Percentiles rank a stretch among this genome's conserved stretches.
phyloP scores from a whole-genome alignment of 345 rosid species.

The Passiflora organensis region DNA sequence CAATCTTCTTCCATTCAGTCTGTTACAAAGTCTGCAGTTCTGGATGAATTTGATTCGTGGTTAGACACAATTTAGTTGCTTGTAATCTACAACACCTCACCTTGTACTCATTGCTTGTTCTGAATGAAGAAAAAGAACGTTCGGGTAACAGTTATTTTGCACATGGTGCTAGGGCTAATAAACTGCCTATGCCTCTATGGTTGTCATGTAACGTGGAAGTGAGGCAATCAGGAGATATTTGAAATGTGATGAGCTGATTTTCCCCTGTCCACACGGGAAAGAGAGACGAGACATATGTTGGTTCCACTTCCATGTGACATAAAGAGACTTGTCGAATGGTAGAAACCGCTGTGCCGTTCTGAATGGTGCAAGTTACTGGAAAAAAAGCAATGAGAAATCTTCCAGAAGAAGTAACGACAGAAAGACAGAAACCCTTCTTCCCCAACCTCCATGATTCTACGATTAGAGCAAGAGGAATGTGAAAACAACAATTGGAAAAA shows the following conservation, averaged over 20 bases:
- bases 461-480: neutral
- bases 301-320: neutral
- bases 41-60: slow-evolving; percentile 88
- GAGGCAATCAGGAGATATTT: too few species aligned
- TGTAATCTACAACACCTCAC: slow-evolving; percentile 1
- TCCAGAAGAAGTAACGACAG: neutral
- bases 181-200: neutral
- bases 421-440: neutral
- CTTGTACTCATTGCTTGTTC: slow-evolving; percentile 3
- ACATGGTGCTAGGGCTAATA: neutral
- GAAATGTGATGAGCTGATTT: too few species aligned
- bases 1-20: slow-evolving; percentile 27
- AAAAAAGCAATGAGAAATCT: neutral
- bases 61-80: slow-evolving; percentile 55
- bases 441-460: neutral
- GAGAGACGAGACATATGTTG: neutral
- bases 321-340: neutral
- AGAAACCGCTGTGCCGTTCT: slow-evolving; percentile 6
- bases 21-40: slow-evolving; percentile 39
- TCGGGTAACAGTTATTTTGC: neutral
- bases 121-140: neutral
- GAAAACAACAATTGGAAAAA: neutral
- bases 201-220: too few species aligned
- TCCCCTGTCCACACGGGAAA: neutral
- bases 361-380: neutral